These are phyloP conservation scores for Vitis labrusca DNA, from an alignment of 164 flowering plant species.

Conservation along the genomic window DNA sequence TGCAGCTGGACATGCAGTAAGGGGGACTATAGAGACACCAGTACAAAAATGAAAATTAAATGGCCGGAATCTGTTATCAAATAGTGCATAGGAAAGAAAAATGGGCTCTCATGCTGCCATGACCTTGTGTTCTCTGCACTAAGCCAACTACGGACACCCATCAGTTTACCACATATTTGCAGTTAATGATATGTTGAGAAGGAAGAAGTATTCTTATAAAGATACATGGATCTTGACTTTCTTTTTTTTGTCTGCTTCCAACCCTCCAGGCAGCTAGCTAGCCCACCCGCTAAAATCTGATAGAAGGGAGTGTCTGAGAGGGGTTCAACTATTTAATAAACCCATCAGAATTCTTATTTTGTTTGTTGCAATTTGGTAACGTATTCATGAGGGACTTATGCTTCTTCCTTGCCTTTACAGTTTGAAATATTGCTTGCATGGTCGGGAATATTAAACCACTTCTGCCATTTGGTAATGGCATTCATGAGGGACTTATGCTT, in stretches of 20 bases:
- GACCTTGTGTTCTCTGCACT: not conserved
- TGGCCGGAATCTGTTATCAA: too few relatives aligned
- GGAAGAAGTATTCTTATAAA: slow-evolving; percentile 2
- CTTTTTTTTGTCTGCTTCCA: not conserved
- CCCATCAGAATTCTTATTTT: not conserved
- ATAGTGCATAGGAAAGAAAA: too few relatives aligned
- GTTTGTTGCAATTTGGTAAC: slow-evolving; percentile 5
- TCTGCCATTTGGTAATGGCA: slow-evolving; percentile 10
- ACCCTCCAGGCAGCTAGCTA: not conserved
- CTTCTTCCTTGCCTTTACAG: slow-evolving; percentile 25
- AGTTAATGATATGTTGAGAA: slow-evolving; percentile 20
- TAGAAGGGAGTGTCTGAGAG: not conserved
- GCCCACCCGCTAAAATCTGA: slow-evolving; percentile 2
- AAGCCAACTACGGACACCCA: slow-evolving; percentile 16
- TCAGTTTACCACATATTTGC: slow-evolving; percentile 21
- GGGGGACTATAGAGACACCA: too few relatives aligned
- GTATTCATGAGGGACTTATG: slow-evolving; percentile 28
- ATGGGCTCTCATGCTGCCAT: too few relatives aligned
- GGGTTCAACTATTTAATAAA: slow-evolving; percentile 11
- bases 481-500: slow-evolving; percentile 28
- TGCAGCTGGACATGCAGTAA: not conserved
- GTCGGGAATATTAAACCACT: too few relatives aligned
- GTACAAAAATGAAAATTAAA: too few relatives aligned
- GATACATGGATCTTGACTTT: slow-evolving; percentile 9
- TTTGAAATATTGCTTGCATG: too few relatives aligned